Evolutionary conservation across 306 rosid species (phyloP).

Genomic region (Medicago arabica): DNA sequence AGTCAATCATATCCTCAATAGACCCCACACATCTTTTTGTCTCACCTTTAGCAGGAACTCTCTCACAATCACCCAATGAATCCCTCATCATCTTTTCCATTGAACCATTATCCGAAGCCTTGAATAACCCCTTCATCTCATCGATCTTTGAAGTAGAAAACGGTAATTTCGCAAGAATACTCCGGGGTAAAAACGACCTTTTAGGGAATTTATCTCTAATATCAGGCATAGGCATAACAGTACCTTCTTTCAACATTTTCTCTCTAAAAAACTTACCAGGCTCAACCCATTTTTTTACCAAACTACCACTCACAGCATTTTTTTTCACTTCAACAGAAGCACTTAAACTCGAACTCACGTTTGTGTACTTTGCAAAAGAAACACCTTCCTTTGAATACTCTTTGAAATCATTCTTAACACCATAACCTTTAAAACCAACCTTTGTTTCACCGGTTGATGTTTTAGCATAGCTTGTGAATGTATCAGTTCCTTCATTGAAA

Average conservation of each 20-base stretch:
- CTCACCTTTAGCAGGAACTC: constrained; percentile 74
- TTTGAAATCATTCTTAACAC: constrained; percentile 85
- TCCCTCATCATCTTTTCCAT: constrained; percentile 78
- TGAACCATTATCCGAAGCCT: constrained; percentile 74
- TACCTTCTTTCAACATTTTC: constrained; percentile 72
- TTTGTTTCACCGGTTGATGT: constrained; percentile 44
- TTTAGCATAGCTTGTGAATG: constrained; percentile 68
- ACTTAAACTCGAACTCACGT: constrained; percentile 45
- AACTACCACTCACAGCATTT: constrained; percentile 49
- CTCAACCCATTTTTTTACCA: constrained; percentile 85
- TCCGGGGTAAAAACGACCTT: constrained; percentile 94
- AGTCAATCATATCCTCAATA: constrained; percentile 91
- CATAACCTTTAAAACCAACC: constrained; percentile 72
- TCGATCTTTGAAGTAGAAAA: constrained; percentile 69
- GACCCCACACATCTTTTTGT: constrained; percentile 91
- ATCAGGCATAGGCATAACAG: constrained; percentile 88
- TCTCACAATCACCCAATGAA: constrained; percentile 77
- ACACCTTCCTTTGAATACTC: constrained; percentile 66
- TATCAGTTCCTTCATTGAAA: constrained; percentile 82
- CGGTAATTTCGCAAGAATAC: constrained; percentile 75
- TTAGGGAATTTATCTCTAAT: constrained; percentile 83
- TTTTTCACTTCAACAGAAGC: constrained; percentile 4
- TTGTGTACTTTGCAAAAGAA: constrained; percentile 57
- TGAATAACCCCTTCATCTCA: constrained; percentile 67
- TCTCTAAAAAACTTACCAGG: constrained; percentile 94